These are phyloP conservation scores for Helotiales sp. DNA, from an alignment of 2,329 filamentous ascomycete genomes.

Conservation along the genomic window DNA sequence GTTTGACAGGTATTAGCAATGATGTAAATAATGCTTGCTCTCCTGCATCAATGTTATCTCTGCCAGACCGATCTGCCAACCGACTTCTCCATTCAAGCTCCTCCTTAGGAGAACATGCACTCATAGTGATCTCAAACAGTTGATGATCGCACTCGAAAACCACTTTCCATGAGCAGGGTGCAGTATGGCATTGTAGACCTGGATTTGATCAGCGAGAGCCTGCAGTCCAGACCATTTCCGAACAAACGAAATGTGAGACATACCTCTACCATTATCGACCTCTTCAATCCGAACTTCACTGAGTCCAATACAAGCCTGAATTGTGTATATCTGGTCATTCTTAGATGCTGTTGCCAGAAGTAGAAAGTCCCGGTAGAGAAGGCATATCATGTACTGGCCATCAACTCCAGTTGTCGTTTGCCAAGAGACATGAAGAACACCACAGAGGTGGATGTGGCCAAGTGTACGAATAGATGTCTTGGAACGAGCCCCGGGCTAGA, in stretches of 20 bases:
- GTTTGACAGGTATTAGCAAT: slow-evolving; percentile 72
- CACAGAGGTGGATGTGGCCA: slow-evolving; percentile 81
- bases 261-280: slow-evolving; percentile 75
- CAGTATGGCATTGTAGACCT: slow-evolving; percentile 88
- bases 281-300: slow-evolving; percentile 70
- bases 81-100: slow-evolving; percentile 78
- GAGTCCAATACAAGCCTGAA: slow-evolving; percentile 76
- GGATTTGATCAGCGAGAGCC: slow-evolving; percentile 25
- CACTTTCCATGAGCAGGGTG: slow-evolving; percentile 89
- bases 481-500: slow-evolving; percentile 54
- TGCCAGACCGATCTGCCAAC: slow-evolving; percentile 58
- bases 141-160: slow-evolving; percentile 79
- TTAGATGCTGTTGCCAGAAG: slow-evolving; percentile 73
- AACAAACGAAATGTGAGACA: background rate
- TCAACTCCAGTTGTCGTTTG: slow-evolving; percentile 69
- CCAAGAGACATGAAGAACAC: slow-evolving; percentile 83
- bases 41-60: slow-evolving; percentile 54
- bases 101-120: slow-evolving; percentile 81
- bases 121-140: slow-evolving; percentile 84
- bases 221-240: background rate
- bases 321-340: slow-evolving; percentile 69
- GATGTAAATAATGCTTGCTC: slow-evolving; percentile 62
- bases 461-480: slow-evolving; percentile 76
- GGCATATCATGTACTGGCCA: slow-evolving; percentile 83
- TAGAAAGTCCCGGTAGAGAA: slow-evolving; percentile 81